Percentiles rank a stretch among this genome's conserved stretches.
Conservation (phyloP, 225 moss, liverwort and hornwort species). For the Asterella californica region DNA sequence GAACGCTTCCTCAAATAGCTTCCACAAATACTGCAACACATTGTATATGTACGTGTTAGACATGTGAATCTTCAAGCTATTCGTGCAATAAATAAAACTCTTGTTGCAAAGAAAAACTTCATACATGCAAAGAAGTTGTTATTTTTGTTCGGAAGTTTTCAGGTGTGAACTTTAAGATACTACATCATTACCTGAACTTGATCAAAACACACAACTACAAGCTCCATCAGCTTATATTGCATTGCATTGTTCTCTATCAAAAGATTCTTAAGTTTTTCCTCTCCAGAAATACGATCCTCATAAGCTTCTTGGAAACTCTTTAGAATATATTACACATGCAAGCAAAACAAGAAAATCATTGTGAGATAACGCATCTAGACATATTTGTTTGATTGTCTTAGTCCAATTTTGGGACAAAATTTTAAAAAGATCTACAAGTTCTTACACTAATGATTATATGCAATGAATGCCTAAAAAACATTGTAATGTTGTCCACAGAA, state of each 20-base stretch:
- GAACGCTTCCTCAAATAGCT: constrained; percentile 65
- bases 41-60: too few species aligned
- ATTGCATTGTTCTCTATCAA: constrained; percentile 52
- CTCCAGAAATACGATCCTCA: constrained; percentile 51
- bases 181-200: constrained; percentile 59
- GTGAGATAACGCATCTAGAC: not conserved
- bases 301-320: constrained; percentile 74
- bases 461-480: not conserved
- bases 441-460: not conserved
- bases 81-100: too few species aligned
- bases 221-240: constrained; percentile 62
- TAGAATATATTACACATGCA: not conserved
- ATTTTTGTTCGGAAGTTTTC: too few species aligned
- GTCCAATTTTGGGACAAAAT: too few species aligned
- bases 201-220: constrained; percentile 78
- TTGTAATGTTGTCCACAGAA: not conserved
- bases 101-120: too few species aligned
- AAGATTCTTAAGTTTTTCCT: constrained; percentile 54
- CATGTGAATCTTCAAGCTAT: too few species aligned
- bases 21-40: constrained; percentile 65
- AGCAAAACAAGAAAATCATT: not conserved
- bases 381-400: not conserved
- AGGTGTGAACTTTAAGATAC: not conserved
- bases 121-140: too few species aligned
- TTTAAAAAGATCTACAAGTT: too few species aligned